These are phyloP conservation scores for Talaromyces islandicus DNA, from an alignment of 2,329 filamentous ascomycete genomes.

Conservation along the genomic window DNA sequence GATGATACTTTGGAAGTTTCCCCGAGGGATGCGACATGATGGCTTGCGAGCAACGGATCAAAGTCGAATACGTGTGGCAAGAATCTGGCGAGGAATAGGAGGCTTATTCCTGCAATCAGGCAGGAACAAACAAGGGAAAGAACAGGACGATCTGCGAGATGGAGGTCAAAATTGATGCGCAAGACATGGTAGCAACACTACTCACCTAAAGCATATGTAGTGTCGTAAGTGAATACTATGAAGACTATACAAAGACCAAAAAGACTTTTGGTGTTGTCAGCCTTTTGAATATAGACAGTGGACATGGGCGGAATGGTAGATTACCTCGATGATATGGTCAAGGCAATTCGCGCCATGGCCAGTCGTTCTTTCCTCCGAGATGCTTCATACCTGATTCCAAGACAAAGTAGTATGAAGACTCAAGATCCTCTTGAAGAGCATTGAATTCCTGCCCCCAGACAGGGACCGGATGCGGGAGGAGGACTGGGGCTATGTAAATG, in stretches of 20 bases:
- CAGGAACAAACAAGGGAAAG: slow-evolving; percentile 39
- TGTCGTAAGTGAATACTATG: not conserved
- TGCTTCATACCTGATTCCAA: not conserved
- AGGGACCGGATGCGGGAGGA: not conserved
- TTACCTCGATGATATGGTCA: slow-evolving; percentile 2
- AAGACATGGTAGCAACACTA: not conserved
- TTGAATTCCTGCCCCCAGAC: not conserved
- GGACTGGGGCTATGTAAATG: not conserved
- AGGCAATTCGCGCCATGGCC: not conserved
- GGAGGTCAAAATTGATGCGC: not conserved
- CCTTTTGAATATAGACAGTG: not conserved
- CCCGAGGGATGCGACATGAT: not conserved
- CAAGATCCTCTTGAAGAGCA: not conserved
- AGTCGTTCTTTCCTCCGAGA: not conserved
- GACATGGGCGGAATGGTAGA: slow-evolving; percentile 22
- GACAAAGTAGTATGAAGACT: not conserved
- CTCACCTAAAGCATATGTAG: slow-evolving; percentile 30
- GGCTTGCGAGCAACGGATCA: not conserved
- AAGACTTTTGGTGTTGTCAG: not conserved
- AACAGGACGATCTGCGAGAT: slow-evolving; percentile 38
- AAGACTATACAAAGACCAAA: not conserved
- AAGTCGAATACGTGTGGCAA: slow-evolving; percentile 19
- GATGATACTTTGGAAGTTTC: not conserved
- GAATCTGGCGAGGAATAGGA: slow-evolving; percentile 33
- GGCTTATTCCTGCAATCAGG: slow-evolving; percentile 31